A percentile compares a stretch with the other conserved stretches of the same genome.
Evolutionary conservation across 768 basidiomycete species (phyloP).

Genomic region (Agrocybe pediades): DNA sequence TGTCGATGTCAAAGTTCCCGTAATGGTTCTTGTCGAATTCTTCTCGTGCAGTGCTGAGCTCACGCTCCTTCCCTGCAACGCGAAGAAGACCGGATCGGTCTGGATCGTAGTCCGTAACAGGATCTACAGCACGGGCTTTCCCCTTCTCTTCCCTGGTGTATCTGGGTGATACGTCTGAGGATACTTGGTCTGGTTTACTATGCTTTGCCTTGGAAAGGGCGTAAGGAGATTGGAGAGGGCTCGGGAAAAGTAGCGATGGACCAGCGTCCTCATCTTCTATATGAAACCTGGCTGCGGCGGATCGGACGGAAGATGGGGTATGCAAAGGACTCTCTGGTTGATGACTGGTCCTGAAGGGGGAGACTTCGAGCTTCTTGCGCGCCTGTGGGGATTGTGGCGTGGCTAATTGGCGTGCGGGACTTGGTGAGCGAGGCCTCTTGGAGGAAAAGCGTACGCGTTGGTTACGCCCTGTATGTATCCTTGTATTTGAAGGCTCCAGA

Average conservation of each 20-base stretch:
- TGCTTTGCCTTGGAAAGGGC: slow-evolving; percentile 6
- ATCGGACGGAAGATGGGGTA: slow-evolving; percentile 43
- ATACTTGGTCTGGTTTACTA: slow-evolving; percentile 1
- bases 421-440: slow-evolving; percentile 3
- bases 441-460: slow-evolving; percentile 43
- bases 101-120: slow-evolving; percentile 18
- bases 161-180: slow-evolving; percentile 9
- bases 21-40: slow-evolving; percentile 49
- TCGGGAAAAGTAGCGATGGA: slow-evolving; percentile 54
- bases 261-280: slow-evolving; percentile 47
- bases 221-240: slow-evolving; percentile 37
- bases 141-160: slow-evolving; percentile 35
- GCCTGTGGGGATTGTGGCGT: background rate
- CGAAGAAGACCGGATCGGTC: slow-evolving; percentile 48
- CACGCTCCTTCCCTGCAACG: slow-evolving; percentile 63
- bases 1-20: slow-evolving; percentile 38
- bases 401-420: background rate
- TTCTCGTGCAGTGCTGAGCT: slow-evolving; percentile 56
- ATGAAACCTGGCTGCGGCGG: slow-evolving; percentile 51
- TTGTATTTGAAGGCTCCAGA: slow-evolving; percentile 49
- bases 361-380: background rate
- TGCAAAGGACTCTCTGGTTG: slow-evolving; percentile 27
- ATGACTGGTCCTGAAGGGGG: background rate
- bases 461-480: slow-evolving; percentile 17
- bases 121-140: slow-evolving; percentile 42